Percentiles rank a stretch among this genome's conserved stretches.
These are phyloP conservation scores for Chaetomiaceae sp. DNA, from an alignment of 2,329 filamentous ascomycete genomes.

Conservation along the genomic window DNA sequence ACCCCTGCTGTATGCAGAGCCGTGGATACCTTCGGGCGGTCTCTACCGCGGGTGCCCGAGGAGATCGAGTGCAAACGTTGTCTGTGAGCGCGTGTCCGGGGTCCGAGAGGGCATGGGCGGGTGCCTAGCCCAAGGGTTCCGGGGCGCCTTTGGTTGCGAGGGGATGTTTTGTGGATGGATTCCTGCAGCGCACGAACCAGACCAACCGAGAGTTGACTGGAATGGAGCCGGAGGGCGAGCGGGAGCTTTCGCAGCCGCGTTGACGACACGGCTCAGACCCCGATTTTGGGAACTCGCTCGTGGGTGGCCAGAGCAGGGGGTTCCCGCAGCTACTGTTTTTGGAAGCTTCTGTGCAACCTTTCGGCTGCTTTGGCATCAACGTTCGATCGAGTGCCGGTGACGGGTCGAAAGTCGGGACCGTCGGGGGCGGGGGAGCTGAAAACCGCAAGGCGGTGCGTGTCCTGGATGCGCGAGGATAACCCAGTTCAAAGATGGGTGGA, in stretches of 20 bases:
- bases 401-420: slow-evolving; percentile 19
- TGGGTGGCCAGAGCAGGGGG: slow-evolving; percentile 20
- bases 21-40: slow-evolving; percentile 11
- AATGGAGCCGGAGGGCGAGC: slow-evolving; percentile 22
- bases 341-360: slow-evolving; percentile 26
- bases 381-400: slow-evolving; percentile 13
- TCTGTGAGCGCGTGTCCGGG: slow-evolving; percentile 7
- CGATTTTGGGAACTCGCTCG: slow-evolving; percentile 22
- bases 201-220: slow-evolving; percentile 21
- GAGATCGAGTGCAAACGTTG: slow-evolving; percentile 3
- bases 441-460: slow-evolving; percentile 1
- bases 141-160: slow-evolving; percentile 11
- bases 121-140: slow-evolving; percentile 7
- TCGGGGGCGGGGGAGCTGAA: slow-evolving; percentile 11
- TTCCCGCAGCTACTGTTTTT: slow-evolving; percentile 26
- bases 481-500: background rate
- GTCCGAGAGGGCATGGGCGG: background rate
- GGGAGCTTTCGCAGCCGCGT: slow-evolving; percentile 21
- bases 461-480: slow-evolving; percentile 2
- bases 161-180: slow-evolving; percentile 19
- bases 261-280: slow-evolving; percentile 23
- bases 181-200: slow-evolving; percentile 25
- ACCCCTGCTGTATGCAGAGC: slow-evolving; percentile 19
- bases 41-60: slow-evolving; percentile 3
- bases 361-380: slow-evolving; percentile 14